Conservation (phyloP, 106 monocot genomes). For the Cymbidium sinense region DNA sequence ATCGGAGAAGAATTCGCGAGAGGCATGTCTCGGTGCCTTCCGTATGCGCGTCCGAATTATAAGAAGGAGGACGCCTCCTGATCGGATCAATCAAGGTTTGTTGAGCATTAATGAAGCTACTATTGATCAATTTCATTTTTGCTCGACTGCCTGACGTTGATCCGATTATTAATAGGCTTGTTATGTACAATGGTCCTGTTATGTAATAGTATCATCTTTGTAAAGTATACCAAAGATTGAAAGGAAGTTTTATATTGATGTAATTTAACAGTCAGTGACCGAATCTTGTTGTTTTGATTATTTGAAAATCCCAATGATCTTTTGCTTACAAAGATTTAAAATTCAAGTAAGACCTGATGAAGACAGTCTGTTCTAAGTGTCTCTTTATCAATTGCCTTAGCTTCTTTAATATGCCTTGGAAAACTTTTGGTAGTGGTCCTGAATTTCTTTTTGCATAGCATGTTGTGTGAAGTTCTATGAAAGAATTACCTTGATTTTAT, state of each 20-base stretch:
- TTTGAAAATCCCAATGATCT: neutral
- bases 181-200: neutral
- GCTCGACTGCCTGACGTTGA: slow-evolving; percentile 9
- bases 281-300: neutral
- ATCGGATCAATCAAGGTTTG: slow-evolving; percentile 15
- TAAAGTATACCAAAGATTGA: neutral
- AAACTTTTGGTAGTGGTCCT: neutral
- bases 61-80: neutral
- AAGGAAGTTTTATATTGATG: neutral
- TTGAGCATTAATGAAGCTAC: slow-evolving; percentile 10
- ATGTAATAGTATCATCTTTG: neutral
- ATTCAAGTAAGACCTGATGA: neutral
- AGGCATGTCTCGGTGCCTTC: slow-evolving; percentile 3
- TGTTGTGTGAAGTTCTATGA: neutral
- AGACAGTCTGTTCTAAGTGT: neutral
- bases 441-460: neutral
- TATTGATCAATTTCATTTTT: slow-evolving; percentile 5
- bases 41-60: neutral
- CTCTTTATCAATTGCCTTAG: neutral
- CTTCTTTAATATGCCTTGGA: neutral
- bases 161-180: slow-evolving; percentile 3
- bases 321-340: neutral
- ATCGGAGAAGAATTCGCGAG: neutral
- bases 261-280: neutral
- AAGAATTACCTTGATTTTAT: neutral